Evolutionary conservation across 1,284 basidiomycete genomes (phyloP), one percentile per base, ranked within the genome.

Genomic region (Inonotus hispidus): DNA sequence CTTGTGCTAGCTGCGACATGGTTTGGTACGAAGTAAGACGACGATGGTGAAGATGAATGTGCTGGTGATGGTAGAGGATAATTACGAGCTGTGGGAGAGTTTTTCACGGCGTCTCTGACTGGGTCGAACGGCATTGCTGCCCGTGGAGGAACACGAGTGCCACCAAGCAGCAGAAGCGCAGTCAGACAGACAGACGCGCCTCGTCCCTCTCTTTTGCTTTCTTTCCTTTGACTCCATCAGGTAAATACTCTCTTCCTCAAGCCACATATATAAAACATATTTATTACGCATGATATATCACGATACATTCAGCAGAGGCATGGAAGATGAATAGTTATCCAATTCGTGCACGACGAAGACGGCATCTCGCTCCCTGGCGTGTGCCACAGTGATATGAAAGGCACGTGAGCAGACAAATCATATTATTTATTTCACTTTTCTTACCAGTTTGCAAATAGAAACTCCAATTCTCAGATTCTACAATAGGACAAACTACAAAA

Each of bases 51-150:
- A 16, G 56, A 8, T 19, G 61, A 25, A 6, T 52, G n/a, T 38
- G 47, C 23, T 21, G 53, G 55, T 0, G 56, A 56, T 14, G 64
- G 64, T 16, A 74, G 71, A 38, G 69, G 64, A 46, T 67, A 70
- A 19, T 43, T 43, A 70, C 67, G 55, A 67, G 70, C 25, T 70
- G 69, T 65, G 19, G 82, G 83, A 41, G 87, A 88, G 74, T 88
- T 88, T 68, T 85, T 79, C 69, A 88, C 87, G 65, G 88, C 88
- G 79, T 90, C 88, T 70, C 88, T 82, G 63, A 90, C 88, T 69
- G 89, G 89, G 79, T 91, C 88, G 78, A 90, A 91, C 69, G 87
- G 87, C 88, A 90, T 88, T 61, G 66, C 67, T 37, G 47, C 10
- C 25, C 13, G 7, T 49, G 23, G 47, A n/a, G n/a, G n/a, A n/a